Evolutionary conservation across 805 yeast genomes (phyloP), one percentile per base, ranked within the genome.

Genomic region (Isabelozyma gotoi): DNA sequence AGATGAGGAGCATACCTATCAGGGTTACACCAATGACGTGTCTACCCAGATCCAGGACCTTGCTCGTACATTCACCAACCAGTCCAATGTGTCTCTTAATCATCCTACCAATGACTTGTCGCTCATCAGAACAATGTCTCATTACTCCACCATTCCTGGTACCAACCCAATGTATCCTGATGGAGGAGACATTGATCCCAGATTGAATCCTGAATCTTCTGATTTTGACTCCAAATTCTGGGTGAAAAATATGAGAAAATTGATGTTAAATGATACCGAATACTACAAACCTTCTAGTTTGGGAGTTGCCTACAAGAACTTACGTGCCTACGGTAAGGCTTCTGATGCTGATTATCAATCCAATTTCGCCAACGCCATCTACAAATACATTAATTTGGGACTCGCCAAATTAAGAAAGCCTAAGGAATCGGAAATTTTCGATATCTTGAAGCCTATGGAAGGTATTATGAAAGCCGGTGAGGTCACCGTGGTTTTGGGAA

Each of bases 401-500:
- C 5, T 42, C 21, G 12, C 39, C 3, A 33, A 34, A 12, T 16
- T 44, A 1, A 7, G 21, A 18, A 33, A 40, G 14, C 5, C 18
- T 5, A 18, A 29, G 21, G 33, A 43, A 15, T 49, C 46, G 21
- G 44, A 41, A 15, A 39, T 42, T 44, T 80, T 78, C 49, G 78
- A 77, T 47, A 82, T 78, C 48, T 68, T 78, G 60, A 82, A 81
- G 57, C 74, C 84, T 21, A 81, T 82, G 85, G 86, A 82, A 53
- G 89, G 83, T 14, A 41, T 76, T 3, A 68, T 82, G 43, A 67
- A 66, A 40, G 82, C 87, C 3, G 88, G 89, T 39, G 83, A 82
- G 47, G 66, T 84, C 38, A 76, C 85, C 6, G 85, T 84, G 39
- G 89, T 85, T 8, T 67, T 85, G 37, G 92, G 94, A 44, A 77